A percentile compares a stretch with the other conserved stretches of the same genome.
Conservation (phyloP, 2,329 filamentous ascomycete genomes). For the Ophiosphaerella narmari region DNA sequence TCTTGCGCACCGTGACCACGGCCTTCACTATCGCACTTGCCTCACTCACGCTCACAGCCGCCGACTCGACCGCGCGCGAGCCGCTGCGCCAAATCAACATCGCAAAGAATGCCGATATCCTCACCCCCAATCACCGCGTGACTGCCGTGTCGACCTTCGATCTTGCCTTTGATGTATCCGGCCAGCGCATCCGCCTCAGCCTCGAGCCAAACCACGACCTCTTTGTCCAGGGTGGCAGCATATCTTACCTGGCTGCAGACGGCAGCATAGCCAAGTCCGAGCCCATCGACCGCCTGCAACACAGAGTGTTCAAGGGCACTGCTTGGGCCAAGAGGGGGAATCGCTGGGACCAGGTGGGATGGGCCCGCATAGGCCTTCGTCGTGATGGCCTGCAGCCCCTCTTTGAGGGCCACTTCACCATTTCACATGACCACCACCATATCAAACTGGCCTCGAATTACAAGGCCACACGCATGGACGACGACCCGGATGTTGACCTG, state of each 20-base stretch:
- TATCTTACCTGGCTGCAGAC: conserved; percentile 73
- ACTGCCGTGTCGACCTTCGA: conserved; percentile 84
- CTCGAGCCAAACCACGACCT: conserved; percentile 93
- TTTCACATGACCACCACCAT: conserved; percentile 84
- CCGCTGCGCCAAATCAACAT: conserved; percentile 75
- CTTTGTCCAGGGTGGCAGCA: conserved; percentile 72
- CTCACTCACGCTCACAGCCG: conserved; percentile 28
- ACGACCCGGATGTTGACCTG: conserved; percentile 69
- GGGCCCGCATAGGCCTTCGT: conserved; percentile 80
- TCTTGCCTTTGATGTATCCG: conserved; percentile 74
- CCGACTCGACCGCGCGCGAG: conserved; percentile 59
- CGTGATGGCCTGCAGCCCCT: conserved; percentile 77
- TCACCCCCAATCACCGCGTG: conserved; percentile 77
- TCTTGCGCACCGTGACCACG: conserved; percentile 28
- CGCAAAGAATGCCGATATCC: conserved; percentile 75
- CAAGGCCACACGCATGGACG: conserved; percentile 67
- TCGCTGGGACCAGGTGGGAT: conserved; percentile 82
- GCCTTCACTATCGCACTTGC: conserved; percentile 28
- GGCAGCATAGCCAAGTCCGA: conserved; percentile 71
- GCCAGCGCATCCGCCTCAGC: conserved; percentile 72
- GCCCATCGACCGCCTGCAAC: conserved; percentile 70
- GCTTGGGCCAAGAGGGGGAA: conserved; percentile 76
- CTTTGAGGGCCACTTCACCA: conserved; percentile 87
- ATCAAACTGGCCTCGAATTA: conserved; percentile 78
- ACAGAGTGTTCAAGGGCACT: conserved; percentile 83